A percentile compares a stretch with the other conserved stretches of the same genome.
Evolutionary conservation across 2,329 filamentous ascomycete species (phyloP).

Genomic region (Aureobasidium mangrovei): DNA sequence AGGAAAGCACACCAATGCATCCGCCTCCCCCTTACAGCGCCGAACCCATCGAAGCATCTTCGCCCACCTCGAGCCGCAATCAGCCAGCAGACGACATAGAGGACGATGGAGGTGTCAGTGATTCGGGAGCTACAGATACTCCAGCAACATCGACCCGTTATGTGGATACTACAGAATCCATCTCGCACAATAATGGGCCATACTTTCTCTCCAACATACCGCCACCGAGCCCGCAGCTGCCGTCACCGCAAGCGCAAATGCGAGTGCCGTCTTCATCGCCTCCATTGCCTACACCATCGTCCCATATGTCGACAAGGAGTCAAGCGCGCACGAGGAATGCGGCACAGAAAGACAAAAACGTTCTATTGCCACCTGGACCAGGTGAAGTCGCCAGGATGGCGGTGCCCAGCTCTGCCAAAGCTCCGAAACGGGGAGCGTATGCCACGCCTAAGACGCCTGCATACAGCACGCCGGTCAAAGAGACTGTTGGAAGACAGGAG

Average conservation of each 20-base stretch:
- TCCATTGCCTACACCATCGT: not conserved
- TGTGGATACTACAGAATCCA: not conserved
- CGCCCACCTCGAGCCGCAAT: not conserved
- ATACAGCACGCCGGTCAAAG: not conserved
- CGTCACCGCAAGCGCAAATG: not conserved
- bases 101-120: conserved; percentile 9
- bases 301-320: not conserved
- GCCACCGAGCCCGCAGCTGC: not conserved
- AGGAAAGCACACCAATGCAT: conserved; percentile 2
- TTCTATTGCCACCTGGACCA: not conserved
- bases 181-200: not conserved
- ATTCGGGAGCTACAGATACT: not conserved
- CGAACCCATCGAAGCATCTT: not conserved
- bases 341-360: not conserved
- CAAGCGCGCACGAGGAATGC: not conserved
- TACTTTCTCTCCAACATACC: conserved; percentile 4
- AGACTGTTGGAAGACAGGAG: not conserved
- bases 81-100: not conserved
- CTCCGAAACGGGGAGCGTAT: not conserved
- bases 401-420: not conserved
- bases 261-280: not conserved
- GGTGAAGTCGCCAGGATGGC: not conserved
- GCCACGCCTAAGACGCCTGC: not conserved
- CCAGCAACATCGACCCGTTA: conserved; percentile 2
- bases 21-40: conserved; percentile 10